These are phyloP conservation scores for Cephaloascus albidus DNA, from an alignment of 805 yeast genomes.

Conservation along the genomic window DNA sequence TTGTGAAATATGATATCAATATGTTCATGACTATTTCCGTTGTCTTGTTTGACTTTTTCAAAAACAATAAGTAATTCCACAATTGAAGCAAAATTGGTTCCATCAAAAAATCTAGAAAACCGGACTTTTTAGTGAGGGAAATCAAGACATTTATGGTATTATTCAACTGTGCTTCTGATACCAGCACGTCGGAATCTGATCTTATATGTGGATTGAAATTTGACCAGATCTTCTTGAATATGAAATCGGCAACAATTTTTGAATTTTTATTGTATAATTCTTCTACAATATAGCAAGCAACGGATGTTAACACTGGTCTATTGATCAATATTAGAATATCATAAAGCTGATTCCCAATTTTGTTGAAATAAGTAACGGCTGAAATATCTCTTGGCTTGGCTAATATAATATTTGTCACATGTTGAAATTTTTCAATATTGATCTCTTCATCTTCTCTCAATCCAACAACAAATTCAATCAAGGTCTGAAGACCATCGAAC, in stretches of 20 bases:
- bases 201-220: constrained; percentile 13
- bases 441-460: constrained; percentile 65
- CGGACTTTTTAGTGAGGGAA: constrained; percentile 41
- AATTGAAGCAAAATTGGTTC: constrained; percentile 20
- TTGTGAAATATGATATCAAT: constrained; percentile 19
- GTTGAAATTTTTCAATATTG: constrained; percentile 54
- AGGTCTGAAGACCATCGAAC: constrained; percentile 60
- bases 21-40: constrained; percentile 24
- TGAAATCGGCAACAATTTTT: constrained; percentile 46
- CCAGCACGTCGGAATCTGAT: constrained; percentile 18
- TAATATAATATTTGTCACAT: constrained; percentile 56
- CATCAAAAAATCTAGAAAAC: constrained; percentile 14
- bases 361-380: constrained; percentile 41
- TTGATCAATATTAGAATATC: constrained; percentile 48
- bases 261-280: constrained; percentile 40
- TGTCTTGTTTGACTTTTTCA: constrained; percentile 17
- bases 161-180: constrained; percentile 42
- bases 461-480: constrained; percentile 73
- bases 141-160: constrained; percentile 58
- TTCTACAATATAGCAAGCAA: constrained; percentile 46
- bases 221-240: constrained; percentile 41
- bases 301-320: constrained; percentile 49
- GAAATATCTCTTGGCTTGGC: constrained; percentile 48
- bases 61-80: constrained; percentile 38
- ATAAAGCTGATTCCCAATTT: constrained; percentile 58